Evolutionary conservation across 108 stramenopile genomes (phyloP), one percentile per base, ranked within the genome.

Genomic region (Cyclotella sp.): DNA sequence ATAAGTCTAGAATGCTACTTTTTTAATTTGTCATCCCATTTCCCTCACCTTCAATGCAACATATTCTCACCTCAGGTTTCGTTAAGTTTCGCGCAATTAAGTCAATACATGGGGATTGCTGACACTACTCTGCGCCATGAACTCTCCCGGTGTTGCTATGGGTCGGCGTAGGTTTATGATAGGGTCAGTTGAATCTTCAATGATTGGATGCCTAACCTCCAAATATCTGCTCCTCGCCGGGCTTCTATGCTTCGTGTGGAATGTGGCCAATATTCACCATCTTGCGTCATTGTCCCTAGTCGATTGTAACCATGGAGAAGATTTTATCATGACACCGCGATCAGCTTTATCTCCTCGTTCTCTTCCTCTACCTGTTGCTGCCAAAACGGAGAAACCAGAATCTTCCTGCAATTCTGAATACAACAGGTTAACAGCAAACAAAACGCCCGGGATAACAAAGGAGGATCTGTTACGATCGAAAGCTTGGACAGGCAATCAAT

Each of bases 401-500:
- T 26, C 19, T 24, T 24, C 55, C 12, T 87, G 86, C 44, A 47
- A 72, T 57, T 15, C n/a, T 28, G 87, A 88, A 62, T 88, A 83
- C 58, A 39, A 77, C 52, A 82, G 85, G 2, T 51, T 88, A 22
- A 73, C 78, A 26, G 24, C 68, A 34, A 63, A 75, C 19, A 85
- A 63, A 72, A 84, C 79, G 30, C 71, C 63, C 0, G 84, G 84
- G 21, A 43, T 88, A 27, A 84, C 84, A 24, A 45, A 49, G 12
- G 74, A 81, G 69, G 76, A 81, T 69, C 57, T 88, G 0, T 41
- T 70, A 11, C 72, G 85, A 53, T 85, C 85, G 26, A 67, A 70
- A 15, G 83, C 87, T 19, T 84, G 59, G 73, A 57, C 79, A 14
- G 87, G 87, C 9, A 88, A 85, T 70, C 78, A 71, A 34, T 64